phyloP scores from a whole-genome alignment of 345 rosid species.

The Populus pruinosa region DNA sequence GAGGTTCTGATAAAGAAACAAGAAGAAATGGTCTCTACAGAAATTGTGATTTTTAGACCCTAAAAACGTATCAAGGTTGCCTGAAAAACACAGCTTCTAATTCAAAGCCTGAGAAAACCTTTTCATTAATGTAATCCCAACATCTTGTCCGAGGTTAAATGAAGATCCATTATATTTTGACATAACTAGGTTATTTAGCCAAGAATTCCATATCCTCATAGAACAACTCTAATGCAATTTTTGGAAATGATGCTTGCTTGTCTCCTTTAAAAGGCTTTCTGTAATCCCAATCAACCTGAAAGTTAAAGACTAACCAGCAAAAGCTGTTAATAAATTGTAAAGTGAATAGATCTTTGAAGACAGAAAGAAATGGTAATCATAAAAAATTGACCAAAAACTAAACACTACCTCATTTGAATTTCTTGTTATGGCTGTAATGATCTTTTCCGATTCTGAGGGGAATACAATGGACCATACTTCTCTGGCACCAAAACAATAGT shows the following conservation, averaged over 20 bases:
- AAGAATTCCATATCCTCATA: background rate
- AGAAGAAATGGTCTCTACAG: background rate
- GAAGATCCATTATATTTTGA: background rate
- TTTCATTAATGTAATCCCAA: background rate
- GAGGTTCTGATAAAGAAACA: background rate
- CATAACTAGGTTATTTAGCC: background rate
- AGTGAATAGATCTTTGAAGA: background rate
- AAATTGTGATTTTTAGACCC: background rate
- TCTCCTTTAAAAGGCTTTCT: background rate
- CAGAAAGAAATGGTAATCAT: background rate
- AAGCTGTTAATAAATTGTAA: background rate
- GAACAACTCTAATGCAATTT: background rate
- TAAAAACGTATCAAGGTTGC: background rate
- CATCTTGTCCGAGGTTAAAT: background rate
- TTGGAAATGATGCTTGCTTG: background rate
- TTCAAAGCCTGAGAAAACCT: background rate
- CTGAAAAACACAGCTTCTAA: background rate
- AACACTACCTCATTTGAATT: slow-evolving; percentile 72
- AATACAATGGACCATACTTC: slow-evolving; percentile 88
- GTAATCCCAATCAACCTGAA: slow-evolving; percentile 1
- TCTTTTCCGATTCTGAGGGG: slow-evolving; percentile 87
- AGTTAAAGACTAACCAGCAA: background rate
- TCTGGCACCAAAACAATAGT: slow-evolving; percentile 73
- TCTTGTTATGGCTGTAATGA: slow-evolving; percentile 62
- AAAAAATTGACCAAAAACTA: background rate